phyloP scores from a whole-genome alignment of 495 filamentous ascomycete genomes.

The Tuber magnatum region DNA sequence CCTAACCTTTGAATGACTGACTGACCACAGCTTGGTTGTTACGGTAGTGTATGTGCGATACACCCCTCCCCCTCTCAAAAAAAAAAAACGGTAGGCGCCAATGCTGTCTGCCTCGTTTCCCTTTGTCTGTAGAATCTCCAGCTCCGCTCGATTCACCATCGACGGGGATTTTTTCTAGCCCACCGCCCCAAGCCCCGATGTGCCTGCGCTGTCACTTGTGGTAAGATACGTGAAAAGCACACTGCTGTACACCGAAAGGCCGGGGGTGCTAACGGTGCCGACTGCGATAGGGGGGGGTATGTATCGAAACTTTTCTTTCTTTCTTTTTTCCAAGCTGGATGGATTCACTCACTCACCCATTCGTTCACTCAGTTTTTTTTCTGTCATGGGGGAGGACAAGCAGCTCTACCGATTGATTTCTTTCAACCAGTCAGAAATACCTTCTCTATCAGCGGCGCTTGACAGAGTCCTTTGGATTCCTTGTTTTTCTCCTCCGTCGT shows the following conservation, averaged over 20 bases:
- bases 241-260: background rate
- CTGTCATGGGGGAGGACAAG: background rate
- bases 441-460: background rate
- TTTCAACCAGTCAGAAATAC: background rate
- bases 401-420: background rate
- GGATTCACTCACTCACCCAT: background rate
- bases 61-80: background rate
- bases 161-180: background rate
- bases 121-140: background rate
- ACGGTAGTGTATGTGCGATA: background rate
- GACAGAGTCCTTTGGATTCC: background rate
- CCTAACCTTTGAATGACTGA: background rate
- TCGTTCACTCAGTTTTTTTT: background rate
- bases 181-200: background rate
- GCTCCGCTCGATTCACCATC: background rate
- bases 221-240: background rate
- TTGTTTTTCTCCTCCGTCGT: background rate
- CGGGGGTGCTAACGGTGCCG: background rate
- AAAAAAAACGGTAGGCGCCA: background rate
- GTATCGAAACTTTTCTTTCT: background rate
- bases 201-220: background rate
- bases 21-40: background rate
- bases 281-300: background rate
- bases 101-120: constrained; percentile 2
- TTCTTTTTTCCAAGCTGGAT: background rate